Percentiles rank a stretch among this genome's conserved stretches.
Evolutionary conservation across 2,329 filamentous ascomycete species (phyloP).

Genomic region (Trichophyton schoenleinii): DNA sequence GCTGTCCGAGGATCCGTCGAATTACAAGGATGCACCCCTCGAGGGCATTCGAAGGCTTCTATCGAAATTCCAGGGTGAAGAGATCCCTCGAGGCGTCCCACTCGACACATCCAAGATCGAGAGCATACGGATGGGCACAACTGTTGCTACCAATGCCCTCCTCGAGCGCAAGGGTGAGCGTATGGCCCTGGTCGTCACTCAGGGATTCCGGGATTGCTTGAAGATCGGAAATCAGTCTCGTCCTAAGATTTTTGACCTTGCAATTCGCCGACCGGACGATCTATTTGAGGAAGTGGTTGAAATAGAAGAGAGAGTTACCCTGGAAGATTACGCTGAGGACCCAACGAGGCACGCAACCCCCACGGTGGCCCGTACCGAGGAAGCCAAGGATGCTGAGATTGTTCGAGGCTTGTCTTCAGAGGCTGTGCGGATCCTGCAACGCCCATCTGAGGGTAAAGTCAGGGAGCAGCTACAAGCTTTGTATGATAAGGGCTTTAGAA

Average conservation of each 20-base stretch:
- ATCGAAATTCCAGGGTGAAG: conserved; percentile 58
- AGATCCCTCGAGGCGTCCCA: conserved; percentile 66
- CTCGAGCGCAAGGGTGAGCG: conserved; percentile 82
- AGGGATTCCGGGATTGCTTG: conserved; percentile 77
- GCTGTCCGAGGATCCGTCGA: conserved; percentile 76
- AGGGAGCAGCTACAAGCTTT: conserved; percentile 53
- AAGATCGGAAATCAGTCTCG: conserved; percentile 83
- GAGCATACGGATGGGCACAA: conserved; percentile 91
- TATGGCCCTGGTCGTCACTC: conserved; percentile 76
- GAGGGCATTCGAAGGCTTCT: conserved; percentile 83
- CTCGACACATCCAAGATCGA: conserved; percentile 75
- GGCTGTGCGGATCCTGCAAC: conserved; percentile 55
- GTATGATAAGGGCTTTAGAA: conserved; percentile 58
- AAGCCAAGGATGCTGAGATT: conserved; percentile 39
- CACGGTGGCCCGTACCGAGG: conserved; percentile 24
- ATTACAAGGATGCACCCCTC: conserved; percentile 81
- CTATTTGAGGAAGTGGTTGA: conserved; percentile 79
- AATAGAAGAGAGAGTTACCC: conserved; percentile 76
- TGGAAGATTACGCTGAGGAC: conserved; percentile 87
- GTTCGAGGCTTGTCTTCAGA: conserved; percentile 64
- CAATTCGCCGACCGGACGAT: conserved; percentile 75
- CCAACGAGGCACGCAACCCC: conserved; percentile 52
- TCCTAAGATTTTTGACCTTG: conserved; percentile 81
- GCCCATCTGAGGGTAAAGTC: conserved; percentile 43
- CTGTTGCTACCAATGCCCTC: conserved; percentile 83